Base-by-base conservation (phyloP, 495 filamentous ascomycete genomes). In the Xanthoparmelia taractica region DNA sequence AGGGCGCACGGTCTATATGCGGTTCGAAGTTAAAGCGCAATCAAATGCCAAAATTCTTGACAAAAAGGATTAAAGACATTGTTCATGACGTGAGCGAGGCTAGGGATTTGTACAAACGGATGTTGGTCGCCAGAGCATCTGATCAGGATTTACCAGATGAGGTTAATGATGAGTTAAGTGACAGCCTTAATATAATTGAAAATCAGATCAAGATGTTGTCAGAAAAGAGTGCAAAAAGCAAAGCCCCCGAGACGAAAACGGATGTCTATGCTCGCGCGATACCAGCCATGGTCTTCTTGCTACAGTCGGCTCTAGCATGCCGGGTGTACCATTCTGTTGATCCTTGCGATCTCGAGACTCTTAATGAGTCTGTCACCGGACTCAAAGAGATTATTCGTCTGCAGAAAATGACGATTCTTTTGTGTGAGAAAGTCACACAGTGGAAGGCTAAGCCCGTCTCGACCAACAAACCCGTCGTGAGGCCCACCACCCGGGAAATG, bases 211-310 rank as follows among this genome's bases (percentile, higher is more conserved):
- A 31, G 31, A 18, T n/a, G 4, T 13, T 55, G 37, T 47, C 56
- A 10, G 48, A 63, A 40, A 25, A 36, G 48, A 25, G 29, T 4
- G 37, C 58, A 38, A 27, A 17, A 18, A 47, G 1, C 0, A 57
- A 63, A 48, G 43, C 31, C n/a, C 25, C 60, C 10, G 31, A 60
- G 37, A 47, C 67, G 23, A 37, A 68, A 8, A 59, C 54, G 10
- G 68, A 70, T 34, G 60, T 68, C n/a, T 68, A 68, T 57, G 59
- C 61, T 38, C 48, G 58, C 3, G 66, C 58, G 27, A 63, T 70
- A 20, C 66, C 66, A 17, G 48, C 50, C 5, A 25, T 68, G 34
- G 61, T 68, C 12, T 60, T 54, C 15, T 25, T 66, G 25, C 29
- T 70, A 8, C 38, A 61, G 29, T 41, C 43, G 34, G 64, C 61